Evolutionary conservation across 73 alveolate species (phyloP), one percentile per base, ranked within the genome.

Genomic region (Paramecium sexaurelia): DNA sequence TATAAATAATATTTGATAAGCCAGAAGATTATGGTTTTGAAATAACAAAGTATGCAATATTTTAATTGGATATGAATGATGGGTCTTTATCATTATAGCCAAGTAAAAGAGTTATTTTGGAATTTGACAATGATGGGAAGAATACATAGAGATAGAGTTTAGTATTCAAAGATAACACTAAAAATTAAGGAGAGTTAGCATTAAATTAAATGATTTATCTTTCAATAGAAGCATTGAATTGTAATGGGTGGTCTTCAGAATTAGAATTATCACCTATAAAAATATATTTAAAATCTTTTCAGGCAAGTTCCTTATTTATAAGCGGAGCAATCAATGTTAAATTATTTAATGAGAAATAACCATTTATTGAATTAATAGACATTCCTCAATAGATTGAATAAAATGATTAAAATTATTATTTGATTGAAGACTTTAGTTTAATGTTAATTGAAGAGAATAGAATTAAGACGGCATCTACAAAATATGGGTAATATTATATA

Each of bases 21-120:
- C 90, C 90, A 19, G 90, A 78, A 15, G 90, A 78, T 43, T 39
- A 45, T 78, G 90, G 90, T 5, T 45, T 17, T 43, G 73, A 56
- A 6, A 43, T 78, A 7, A 61, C 4, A 29, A 78, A 78, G 11
- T 78, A 40, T 78, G 15, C 40, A 20, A 45, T 78, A 2, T 22
- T 7, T 78, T 33, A 29, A 43, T 17, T 78, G 5, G 68, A 78
- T 22, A 40, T 29, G 43, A 29, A 78, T 36, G 90, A 24, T 39
- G 15, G 10, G 7, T 15, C 40, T 3, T 20, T 78, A 19, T 45
- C 68, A 24, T 19, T 29, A 24, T 22, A 41, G 24, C 43, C 90
- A 45, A 36, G 19, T 36, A 73, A 36, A 33, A 78, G 33, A 78
- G 9, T 41, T 17, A 1, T 78, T 2, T 37, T 43, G 2, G 75